These are phyloP conservation scores for Brassica incana DNA, from an alignment of 345 rosid genomes.

Conservation along the genomic window DNA sequence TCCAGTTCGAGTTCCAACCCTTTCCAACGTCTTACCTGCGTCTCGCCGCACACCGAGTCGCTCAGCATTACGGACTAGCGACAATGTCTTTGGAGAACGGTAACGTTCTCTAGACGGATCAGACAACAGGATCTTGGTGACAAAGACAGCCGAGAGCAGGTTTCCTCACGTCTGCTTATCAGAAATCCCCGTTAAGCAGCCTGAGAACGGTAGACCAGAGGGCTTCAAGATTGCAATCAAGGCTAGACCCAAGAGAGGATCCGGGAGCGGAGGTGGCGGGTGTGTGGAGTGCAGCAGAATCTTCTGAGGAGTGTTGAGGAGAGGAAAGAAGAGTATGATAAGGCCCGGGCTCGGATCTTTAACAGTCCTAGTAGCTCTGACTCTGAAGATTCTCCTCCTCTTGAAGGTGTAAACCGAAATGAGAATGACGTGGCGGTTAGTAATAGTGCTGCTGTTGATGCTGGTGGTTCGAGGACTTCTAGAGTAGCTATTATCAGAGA, in stretches of 20 bases:
- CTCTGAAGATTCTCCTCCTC: slow-evolving; percentile 53
- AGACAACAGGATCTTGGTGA: slow-evolving; percentile 68
- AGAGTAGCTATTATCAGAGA: slow-evolving; percentile 95
- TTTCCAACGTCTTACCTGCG: slow-evolving; percentile 94
- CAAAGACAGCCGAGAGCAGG: slow-evolving; percentile 64
- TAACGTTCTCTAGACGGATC: slow-evolving; percentile 54
- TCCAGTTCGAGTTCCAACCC: slow-evolving; percentile 80
- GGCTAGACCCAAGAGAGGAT: slow-evolving; percentile 64
- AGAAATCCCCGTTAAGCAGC: slow-evolving; percentile 76
- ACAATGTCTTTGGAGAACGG: slow-evolving; percentile 85
- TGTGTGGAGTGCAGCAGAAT: slow-evolving; percentile 51
- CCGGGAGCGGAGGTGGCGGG: slow-evolving; percentile 52
- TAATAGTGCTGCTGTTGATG: slow-evolving; percentile 40
- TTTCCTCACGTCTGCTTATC: slow-evolving; percentile 71
- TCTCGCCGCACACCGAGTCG: slow-evolving; percentile 96
- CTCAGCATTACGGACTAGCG: slow-evolving; percentile 93
- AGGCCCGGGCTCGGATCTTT: slow-evolving; percentile 92
- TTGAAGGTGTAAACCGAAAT: slow-evolving; percentile 51
- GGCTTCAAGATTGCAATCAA: slow-evolving; percentile 67
- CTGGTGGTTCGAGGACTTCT: slow-evolving; percentile 45
- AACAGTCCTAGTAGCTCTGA: slow-evolving; percentile 62
- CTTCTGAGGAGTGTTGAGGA: slow-evolving; percentile 81
- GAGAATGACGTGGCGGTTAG: slow-evolving; percentile 55
- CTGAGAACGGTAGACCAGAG: slow-evolving; percentile 65
- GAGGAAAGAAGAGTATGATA: slow-evolving; percentile 96